Conservation (phyloP, 257 asterid genomes). For the Vinca minor region DNA sequence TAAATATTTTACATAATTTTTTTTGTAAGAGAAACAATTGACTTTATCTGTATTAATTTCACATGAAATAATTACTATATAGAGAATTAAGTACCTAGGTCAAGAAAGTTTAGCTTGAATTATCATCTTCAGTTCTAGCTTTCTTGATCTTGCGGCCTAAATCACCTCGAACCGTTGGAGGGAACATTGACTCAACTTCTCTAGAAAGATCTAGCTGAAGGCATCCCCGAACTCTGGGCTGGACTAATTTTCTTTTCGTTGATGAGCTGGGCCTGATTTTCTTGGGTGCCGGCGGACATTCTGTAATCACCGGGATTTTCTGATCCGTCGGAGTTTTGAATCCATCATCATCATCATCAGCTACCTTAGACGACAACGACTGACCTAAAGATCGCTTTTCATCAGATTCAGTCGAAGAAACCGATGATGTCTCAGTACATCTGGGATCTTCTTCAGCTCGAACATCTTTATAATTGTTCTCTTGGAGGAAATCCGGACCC, state of each 20-base stretch:
- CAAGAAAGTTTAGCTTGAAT: not conserved
- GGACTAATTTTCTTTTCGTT: constrained; percentile 24
- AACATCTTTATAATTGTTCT: not conserved
- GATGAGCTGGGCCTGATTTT: constrained; percentile 28
- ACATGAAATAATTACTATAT: not conserved
- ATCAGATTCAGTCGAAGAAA: constrained; percentile 12
- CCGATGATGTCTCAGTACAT: not conserved
- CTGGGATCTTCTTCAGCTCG: no score
- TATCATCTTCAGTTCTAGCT: constrained; percentile 29
- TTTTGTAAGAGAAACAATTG: not conserved
- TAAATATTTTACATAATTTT: no score
- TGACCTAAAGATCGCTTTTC: no score
- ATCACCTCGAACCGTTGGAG: constrained; percentile 11
- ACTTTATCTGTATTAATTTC: not conserved
- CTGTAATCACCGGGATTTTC: constrained; percentile 34
- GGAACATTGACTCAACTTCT: constrained; percentile 35
- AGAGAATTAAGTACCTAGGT: not conserved
- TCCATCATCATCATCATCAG: constrained; percentile 40
- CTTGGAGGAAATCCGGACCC: not conserved
- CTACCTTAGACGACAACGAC: constrained; percentile 5
- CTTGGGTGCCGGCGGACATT: constrained; percentile 74
- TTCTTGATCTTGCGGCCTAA: constrained; percentile 28
- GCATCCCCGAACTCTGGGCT: constrained; percentile 15
- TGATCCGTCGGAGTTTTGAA: constrained; percentile 62
- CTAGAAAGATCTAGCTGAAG: constrained; percentile 22